These are phyloP conservation scores for Chloromonas sp. DNA, from an alignment of 163 green algal genomes.

Conservation along the genomic window DNA sequence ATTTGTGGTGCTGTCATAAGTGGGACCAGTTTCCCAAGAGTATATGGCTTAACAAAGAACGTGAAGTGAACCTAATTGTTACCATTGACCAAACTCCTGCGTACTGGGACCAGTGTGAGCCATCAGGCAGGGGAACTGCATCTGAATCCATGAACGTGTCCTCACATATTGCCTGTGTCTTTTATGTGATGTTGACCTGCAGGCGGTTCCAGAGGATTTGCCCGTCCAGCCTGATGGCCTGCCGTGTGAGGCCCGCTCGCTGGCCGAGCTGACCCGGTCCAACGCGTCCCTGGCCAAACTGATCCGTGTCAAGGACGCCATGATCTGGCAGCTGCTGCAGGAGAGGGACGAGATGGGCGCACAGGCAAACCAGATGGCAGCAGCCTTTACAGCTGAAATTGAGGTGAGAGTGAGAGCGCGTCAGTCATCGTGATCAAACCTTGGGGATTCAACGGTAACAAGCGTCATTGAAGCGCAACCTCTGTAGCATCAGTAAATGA, in stretches of 20 bases:
- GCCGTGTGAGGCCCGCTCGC: not conserved
- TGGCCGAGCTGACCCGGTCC: not conserved
- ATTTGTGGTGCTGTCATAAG: no score
- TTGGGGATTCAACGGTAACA: not conserved
- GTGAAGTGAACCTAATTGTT: no score
- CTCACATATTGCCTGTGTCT: no score
- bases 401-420: not conserved
- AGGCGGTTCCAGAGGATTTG: not conserved
- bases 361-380: not conserved
- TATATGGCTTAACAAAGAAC: no score
- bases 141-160: no score
- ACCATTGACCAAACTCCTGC: no score
- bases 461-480: not conserved
- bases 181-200: no score
- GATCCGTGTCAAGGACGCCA: not conserved
- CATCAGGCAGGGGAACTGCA: no score
- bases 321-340: not conserved
- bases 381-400: not conserved
- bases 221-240: not conserved
- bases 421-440: not conserved
- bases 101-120: no score
- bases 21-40: no score
- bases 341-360: not conserved
- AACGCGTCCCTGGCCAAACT: not conserved
- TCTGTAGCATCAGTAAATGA: not conserved